A percentile compares a stretch with the other conserved stretches of the same genome.
These are phyloP conservation scores for Bolboschoenus planiculmis DNA, from an alignment of 176 grass and related monocot species.

Conservation along the genomic window DNA sequence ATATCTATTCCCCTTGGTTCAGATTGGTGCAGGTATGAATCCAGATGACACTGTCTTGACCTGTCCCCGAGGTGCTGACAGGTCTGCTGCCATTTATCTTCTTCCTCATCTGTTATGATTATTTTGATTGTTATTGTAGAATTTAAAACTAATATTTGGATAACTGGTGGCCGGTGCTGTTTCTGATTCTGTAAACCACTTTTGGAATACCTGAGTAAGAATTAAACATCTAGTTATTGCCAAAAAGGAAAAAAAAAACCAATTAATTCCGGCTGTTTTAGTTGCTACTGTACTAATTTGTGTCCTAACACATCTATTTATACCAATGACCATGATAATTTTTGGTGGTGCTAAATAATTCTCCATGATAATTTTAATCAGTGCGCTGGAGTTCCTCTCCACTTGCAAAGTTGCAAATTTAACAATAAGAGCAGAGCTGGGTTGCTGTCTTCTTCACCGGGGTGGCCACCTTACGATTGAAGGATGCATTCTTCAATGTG, in stretches of 20 bases:
- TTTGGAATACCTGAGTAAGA: neutral
- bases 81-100: conserved; percentile 43
- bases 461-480: conserved; percentile 73
- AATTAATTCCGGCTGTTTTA: neutral
- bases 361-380: conserved; percentile 15
- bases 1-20: conserved; percentile 27
- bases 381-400: conserved; percentile 75
- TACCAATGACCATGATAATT: neutral
- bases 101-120: neutral
- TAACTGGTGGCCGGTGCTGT: neutral
- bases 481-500: conserved; percentile 84
- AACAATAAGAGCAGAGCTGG: conserved; percentile 74
- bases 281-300: neutral
- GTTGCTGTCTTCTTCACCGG: conserved; percentile 78
- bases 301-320: neutral
- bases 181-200: neutral
- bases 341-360: neutral
- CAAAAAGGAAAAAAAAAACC: neutral
- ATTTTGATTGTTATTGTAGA: neutral
- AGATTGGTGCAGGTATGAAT: conserved; percentile 79
- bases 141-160: neutral
- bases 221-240: neutral
- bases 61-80: conserved; percentile 82
- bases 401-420: conserved; percentile 87
- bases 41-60: conserved; percentile 91